phyloP scores from a whole-genome alignment of 1,284 basidiomycete genomes.

The Trichosporon faecale region DNA sequence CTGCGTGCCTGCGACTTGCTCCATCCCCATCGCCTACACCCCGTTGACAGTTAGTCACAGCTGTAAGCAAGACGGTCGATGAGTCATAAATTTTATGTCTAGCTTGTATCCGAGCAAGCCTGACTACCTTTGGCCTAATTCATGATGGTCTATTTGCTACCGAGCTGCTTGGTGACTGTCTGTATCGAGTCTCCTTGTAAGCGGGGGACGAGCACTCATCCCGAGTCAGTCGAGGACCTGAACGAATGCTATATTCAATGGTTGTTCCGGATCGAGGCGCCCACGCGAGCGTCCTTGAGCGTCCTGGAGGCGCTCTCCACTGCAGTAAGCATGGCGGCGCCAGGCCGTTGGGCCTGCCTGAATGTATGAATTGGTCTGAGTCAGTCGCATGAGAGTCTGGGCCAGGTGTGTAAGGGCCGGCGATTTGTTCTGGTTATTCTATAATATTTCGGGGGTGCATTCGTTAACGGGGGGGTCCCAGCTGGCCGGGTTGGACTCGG shows the following conservation, averaged over 20 bases:
- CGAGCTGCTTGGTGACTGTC: neutral
- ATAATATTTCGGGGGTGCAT: neutral
- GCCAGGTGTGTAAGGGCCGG: neutral
- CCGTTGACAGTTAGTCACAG: neutral
- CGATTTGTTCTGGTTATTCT: neutral
- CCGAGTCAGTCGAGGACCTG: too few species aligned
- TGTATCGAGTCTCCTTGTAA: neutral
- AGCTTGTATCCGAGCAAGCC: neutral
- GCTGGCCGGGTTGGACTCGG: neutral
- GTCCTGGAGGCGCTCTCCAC: too few species aligned
- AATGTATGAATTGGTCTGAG: neutral
- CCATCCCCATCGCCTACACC: neutral
- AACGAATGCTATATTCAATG: too few species aligned
- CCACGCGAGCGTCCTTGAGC: neutral
- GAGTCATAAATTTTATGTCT: neutral
- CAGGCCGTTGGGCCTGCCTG: neutral
- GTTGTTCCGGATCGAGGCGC: neutral
- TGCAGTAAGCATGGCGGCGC: neutral
- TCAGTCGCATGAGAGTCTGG: neutral
- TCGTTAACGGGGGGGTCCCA: neutral
- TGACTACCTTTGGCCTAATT: neutral
- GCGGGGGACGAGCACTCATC: neutral
- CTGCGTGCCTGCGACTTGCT: neutral
- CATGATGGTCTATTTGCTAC: neutral
- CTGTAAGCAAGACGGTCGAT: neutral